Base-by-base conservation (phyloP, 768 basidiomycete species). In the Leccinum sublutescens region DNA sequence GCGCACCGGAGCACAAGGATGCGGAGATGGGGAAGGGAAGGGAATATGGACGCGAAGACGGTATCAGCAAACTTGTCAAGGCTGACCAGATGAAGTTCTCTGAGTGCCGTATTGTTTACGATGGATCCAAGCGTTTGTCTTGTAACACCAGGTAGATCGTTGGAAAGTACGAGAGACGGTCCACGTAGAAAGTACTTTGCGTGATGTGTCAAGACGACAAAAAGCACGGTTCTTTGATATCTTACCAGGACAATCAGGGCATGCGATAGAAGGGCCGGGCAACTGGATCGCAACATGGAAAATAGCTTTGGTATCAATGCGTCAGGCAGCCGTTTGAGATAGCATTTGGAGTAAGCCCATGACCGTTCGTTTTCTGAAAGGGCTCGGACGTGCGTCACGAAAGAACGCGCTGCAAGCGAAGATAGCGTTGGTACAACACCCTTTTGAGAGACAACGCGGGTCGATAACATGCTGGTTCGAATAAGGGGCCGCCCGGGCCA, bases 111-210 rank as follows among this genome's bases (percentile, higher is more conserved):
- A 12, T 66, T 66, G 4, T 63, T 63, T n/a, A 38, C 23, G 21
- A 88, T 71, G 10, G 78, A 81, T 3, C 67, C 54, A 8, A 89
- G 74, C 0, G 86, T 87, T 56, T 71, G 72, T 55, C 74, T 77
- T 43, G 73, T 77, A 5, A 88, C 82, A 11, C 82, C 84, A 4
- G 85, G 79, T 21, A 88, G 64, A 21, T 79, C 78, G 40, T 72
- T 74, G 11, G 78, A 76, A 25, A 89, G 75, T 2, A 71, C 62
- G 47, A 89, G 68, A 1, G 78, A 75, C 10, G 76, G 65, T 0
- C 87, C 86, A 15, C 84, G 80, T 34, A 88, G 62, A 65, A 89
- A 84, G 67, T 85, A 79, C 85, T 88, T 62, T 43, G 9, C 9
- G 4, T n/a, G n/a, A n/a, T 10, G n/a, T n/a, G 9, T n/a, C 17